Base-by-base conservation (phyloP, 768 basidiomycete species). In the Lyophyllum semitale region DNA sequence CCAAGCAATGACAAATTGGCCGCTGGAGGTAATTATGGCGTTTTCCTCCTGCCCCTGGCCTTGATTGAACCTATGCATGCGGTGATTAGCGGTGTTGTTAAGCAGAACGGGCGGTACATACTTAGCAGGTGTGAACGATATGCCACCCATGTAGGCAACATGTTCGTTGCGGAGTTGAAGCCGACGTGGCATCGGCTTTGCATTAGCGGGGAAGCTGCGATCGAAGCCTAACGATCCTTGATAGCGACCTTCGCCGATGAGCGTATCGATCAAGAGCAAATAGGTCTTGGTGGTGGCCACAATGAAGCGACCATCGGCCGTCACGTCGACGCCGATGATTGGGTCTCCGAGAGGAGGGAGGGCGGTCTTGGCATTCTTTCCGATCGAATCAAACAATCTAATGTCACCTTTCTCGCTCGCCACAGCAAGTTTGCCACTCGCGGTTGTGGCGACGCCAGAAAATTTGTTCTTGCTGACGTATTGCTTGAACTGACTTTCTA, bases 291-390 rank as follows among this genome's bases (percentile, higher is more conserved):
- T 97, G 40, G 97, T 99, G 12, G 95, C 96, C 27, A 99, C 90
- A 49, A 99, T 83, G 82, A 89, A 99, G 48, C 94, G 87, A 48
- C 97, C 97, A 67, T 93, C 86, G 23, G 93, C 91, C 8, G 95
- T 94, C 11, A 92, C 92, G 73, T 99, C 97, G 48, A 99, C 82
- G 32, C 97, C 97, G 48, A 92, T 71, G 64, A 99, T 98, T 42
- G 96, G 92, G 72, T 97, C 95, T 13, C 97, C 97, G 18, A 98
- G 79, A 41, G 95, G 91, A 30, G 95, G 95, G 32, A 99, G 76
- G 12, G 95, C 94, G 11, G 97, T 99, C 84, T 99, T 99, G 26
- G 97, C 97, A 66, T 93, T 98, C 82, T 98, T 99, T 41, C 97
- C 97, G 60, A 99, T 89, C 44, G 88, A 80, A 72, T 99, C 97